Percentiles rank a stretch among this genome's conserved stretches.
phyloP scores from a whole-genome alignment of 176 grass and related monocot genomes.

The Rhynchospora tenuis region DNA sequence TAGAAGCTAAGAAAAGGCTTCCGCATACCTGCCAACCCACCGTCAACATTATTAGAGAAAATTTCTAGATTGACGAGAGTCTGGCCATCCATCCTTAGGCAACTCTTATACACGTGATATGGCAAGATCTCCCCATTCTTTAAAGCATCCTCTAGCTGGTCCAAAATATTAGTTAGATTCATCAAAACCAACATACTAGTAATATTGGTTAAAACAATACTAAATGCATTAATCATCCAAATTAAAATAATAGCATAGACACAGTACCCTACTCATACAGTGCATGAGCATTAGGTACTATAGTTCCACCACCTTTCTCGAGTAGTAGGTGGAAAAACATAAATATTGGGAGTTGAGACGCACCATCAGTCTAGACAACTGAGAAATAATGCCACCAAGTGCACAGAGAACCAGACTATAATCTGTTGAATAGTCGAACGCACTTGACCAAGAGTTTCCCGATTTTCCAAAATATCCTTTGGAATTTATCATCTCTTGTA shows the following conservation, averaged over 20 bases:
- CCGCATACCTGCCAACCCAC: conserved; percentile 57
- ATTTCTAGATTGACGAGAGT: conserved; percentile 97
- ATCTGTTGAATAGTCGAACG: conserved; percentile 49
- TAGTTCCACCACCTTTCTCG: neutral
- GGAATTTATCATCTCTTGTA: conserved; percentile 51
- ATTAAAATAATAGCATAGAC: neutral
- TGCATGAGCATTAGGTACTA: neutral
- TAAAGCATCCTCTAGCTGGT: conserved; percentile 70
- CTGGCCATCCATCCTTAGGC: conserved; percentile 92
- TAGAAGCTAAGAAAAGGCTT: neutral
- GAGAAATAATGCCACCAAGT: conserved; percentile 72
- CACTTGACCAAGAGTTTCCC: conserved; percentile 52
- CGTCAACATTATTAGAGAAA: conserved; percentile 80
- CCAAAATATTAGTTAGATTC: conserved; percentile 23
- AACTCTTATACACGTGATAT: conserved; percentile 82
- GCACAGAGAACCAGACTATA: conserved; percentile 57
- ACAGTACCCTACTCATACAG: neutral
- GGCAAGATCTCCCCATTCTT: conserved; percentile 80
- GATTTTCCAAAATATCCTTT: conserved; percentile 82
- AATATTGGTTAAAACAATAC: neutral
- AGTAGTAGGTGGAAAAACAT: neutral
- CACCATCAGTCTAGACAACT: conserved; percentile 90
- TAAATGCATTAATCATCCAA: neutral
- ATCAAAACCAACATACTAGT: neutral
- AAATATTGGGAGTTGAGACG: conserved; percentile 4